Conservation (phyloP, 2,329 filamentous ascomycete species). For the Cadophora gregata region DNA sequence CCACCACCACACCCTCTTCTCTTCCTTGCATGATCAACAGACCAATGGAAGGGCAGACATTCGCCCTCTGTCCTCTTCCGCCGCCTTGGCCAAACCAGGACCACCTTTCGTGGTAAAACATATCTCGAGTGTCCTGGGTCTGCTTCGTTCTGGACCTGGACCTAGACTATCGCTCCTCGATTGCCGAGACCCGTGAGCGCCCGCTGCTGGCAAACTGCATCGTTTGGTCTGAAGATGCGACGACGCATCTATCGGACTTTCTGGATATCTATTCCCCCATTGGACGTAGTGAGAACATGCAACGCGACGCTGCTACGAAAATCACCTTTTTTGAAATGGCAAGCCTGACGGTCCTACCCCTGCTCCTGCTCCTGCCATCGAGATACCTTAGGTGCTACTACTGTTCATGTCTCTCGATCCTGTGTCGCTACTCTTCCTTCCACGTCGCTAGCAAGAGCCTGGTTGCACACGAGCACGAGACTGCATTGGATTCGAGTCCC, state of each 20-base stretch:
- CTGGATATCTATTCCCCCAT: neutral
- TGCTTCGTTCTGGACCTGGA: neutral
- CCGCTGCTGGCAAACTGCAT: neutral
- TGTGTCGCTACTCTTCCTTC: neutral
- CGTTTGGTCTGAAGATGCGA: neutral
- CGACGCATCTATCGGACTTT: neutral
- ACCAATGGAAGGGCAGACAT: neutral
- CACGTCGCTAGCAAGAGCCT: conserved; percentile 3
- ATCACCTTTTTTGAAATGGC: too few species aligned
- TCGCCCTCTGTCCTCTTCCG: neutral
- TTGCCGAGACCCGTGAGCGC: neutral
- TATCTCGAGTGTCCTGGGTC: neutral
- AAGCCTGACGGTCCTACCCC: too few species aligned
- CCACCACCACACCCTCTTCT: conserved; percentile 18
- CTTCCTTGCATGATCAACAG: neutral
- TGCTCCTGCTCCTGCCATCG: too few species aligned
- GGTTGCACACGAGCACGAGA: too few species aligned
- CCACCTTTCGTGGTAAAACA: neutral
- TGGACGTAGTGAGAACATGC: neutral
- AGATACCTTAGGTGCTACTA: too few species aligned
- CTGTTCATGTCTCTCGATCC: neutral
- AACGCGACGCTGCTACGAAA: neutral
- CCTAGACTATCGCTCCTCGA: neutral
- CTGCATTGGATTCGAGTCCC: neutral
- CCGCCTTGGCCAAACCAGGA: conserved; percentile 6